These are phyloP conservation scores for Penicillium sp. DNA, from an alignment of 2,329 filamentous ascomycete species.

Conservation along the genomic window DNA sequence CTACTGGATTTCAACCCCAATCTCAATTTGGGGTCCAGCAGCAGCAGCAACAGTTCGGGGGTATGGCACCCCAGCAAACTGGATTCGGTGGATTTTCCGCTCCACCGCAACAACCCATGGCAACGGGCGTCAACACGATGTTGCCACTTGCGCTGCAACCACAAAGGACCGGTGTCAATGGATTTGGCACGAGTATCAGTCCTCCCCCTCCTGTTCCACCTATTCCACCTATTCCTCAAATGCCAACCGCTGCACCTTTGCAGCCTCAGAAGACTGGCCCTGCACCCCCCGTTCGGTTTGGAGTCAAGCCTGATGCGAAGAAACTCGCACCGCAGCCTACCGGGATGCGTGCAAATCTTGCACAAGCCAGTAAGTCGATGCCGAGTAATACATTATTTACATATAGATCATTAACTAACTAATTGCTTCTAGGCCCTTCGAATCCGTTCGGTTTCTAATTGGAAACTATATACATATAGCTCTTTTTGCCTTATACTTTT, in stretches of 20 bases:
- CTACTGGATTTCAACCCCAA: constrained; percentile 43
- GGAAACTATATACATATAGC: constrained; percentile 7
- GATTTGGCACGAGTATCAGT: constrained; percentile 46
- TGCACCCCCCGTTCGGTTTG: constrained; percentile 82
- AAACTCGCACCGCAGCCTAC: constrained; percentile 83
- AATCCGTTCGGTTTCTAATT: constrained; percentile 66
- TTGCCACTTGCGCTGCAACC: constrained; percentile 39
- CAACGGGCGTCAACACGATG: constrained; percentile 41
- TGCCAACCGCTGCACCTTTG: constrained; percentile 60
- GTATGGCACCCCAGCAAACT: constrained; percentile 51
- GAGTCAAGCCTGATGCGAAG: constrained; percentile 67
- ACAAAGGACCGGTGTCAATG: constrained; percentile 49
- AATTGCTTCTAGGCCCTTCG: constrained; percentile 53
- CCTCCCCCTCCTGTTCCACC: constrained; percentile 43
- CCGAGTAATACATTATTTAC: constrained; percentile 6
- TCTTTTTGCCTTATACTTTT: constrained; percentile 7
- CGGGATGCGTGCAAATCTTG: constrained; percentile 81
- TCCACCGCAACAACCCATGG: constrained; percentile 32
- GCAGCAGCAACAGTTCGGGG: constrained; percentile 30
- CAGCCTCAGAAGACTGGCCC: constrained; percentile 79
- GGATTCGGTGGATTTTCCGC: constrained; percentile 45
- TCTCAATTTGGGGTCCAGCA: constrained; percentile 44
- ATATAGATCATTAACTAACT: constrained; percentile 16
- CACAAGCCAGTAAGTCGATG: constrained; percentile 79
- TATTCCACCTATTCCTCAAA: constrained; percentile 55